Base-by-base conservation (phyloP, 2,329 filamentous ascomycete genomes). In the Penicillium sp. region DNA sequence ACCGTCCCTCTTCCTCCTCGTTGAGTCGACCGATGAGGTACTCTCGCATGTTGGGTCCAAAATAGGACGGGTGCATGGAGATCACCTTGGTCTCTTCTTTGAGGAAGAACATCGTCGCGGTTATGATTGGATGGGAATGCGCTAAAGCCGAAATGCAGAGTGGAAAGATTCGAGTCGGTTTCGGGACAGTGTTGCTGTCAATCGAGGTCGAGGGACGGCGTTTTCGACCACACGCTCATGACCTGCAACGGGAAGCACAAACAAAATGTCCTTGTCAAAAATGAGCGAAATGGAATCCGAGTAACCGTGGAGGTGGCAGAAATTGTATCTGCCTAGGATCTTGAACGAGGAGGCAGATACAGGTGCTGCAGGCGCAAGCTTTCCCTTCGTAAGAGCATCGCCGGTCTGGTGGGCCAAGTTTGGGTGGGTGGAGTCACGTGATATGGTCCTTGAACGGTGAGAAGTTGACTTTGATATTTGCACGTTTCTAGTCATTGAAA, bases 81-180 rank as follows among this genome's bases (percentile, higher is more conserved):
- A 97, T 90, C 66, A 88, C 85, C 67, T 91, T 89, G 74, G 95
- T 89, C 72, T 97, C 85, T 67, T 95, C 91, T 73, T 95, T 88
- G 58, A 98, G 87, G 76, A 98, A 98, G 73, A 97, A 98, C 93
- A 98, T 98, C 61, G 56, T 73, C 71, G 56, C 53, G 47, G 54
- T 19, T 45, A 24, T 53, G 26, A 9, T 41, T 45, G 34, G 19
- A 40, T 32, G n/a, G 37, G 22, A 32, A 24, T 51, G 48, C 48
- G 43, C 43, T 34, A 39, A 26, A 32, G 13, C 24, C 44, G 24
- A 21, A 22, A 7, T 51, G 28, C 9, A 8, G 12, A 31, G 21
- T 34, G 17, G 6, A 37, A 42, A 17, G 19, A 41, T 35, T 26
- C 35, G 12, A 34, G 35, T 45, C 34, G 31, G 19, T 41, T 35